Evolutionary conservation across 768 basidiomycete species (phyloP), one percentile per base, ranked within the genome.

Genomic region (Solioccasus polychromus): DNA sequence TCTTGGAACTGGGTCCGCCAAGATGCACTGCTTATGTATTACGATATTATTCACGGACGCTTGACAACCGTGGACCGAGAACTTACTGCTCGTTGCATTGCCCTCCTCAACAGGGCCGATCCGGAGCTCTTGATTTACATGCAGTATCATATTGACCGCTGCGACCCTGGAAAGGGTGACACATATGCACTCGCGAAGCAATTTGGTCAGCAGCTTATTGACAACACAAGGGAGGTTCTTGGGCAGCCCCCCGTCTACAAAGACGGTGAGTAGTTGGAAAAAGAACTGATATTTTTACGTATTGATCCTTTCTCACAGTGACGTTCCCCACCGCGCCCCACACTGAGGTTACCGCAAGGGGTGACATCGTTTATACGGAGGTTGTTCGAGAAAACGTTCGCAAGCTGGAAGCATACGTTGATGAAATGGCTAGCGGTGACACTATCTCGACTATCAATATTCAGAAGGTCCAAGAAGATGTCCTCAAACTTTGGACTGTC

Each of bases 1-100:
- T 92, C 88, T 6, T 99, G 95, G 96, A 99, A 99, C 63, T 99
- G 96, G 96, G 95, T 88, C 35, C 85, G 95, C 49, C 96, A 99
- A 71, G 94, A 96, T 51, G 92, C 93, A 14, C 75, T 98, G 22
- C 73, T 92, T 48, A 94, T 99, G 92, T 98, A 85, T 72, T 97
- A 94, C 68, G 95, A 98, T 66, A 96, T 99, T 70, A 92, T 99
- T 57, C 92, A 93, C 55, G 96, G 96, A 38, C 84, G 87, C 35
- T 80, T 96, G 44, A 93, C 86, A 19, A 92, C 92, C 15, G 89
- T 97, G 53, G 93, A 97, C 61, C 88, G 92, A 42, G 92, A 95
- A 63, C 92, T 94, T 67, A 96, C 96, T 11, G 92, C 93, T 53
- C 88, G 94, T 44, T 98, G 95, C 71, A 94, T 99, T 48, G 83